Evolutionary conservation across 108 stramenopile genomes (phyloP).

Genomic region (Pseudonitzschia multiseries): DNA sequence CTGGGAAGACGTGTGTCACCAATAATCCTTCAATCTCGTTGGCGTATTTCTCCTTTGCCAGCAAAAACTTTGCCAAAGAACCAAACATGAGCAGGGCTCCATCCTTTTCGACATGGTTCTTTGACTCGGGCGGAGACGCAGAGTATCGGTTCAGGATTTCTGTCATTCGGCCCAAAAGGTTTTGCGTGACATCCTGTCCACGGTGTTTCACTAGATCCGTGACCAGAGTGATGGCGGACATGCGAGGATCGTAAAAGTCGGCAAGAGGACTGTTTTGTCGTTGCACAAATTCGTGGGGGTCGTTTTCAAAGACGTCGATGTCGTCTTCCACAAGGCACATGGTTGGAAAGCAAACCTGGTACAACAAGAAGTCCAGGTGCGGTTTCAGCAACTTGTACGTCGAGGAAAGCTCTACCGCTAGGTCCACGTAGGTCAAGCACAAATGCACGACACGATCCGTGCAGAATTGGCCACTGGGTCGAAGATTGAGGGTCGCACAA

Average conservation of each 20-base stretch:
- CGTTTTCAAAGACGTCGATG: slow-evolving; percentile 90
- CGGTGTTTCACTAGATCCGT: slow-evolving; percentile 91
- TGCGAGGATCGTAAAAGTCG: slow-evolving; percentile 93
- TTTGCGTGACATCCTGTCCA: slow-evolving; percentile 88
- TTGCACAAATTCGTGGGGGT: slow-evolving; percentile 96
- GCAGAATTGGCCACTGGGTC: slow-evolving; percentile 88
- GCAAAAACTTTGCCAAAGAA: slow-evolving; percentile 73
- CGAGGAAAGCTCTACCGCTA: slow-evolving; percentile 88
- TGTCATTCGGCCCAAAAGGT: slow-evolving; percentile 76
- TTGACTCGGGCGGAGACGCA: slow-evolving; percentile 56
- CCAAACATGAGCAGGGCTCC: slow-evolving; percentile 90
- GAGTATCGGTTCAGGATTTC: slow-evolving; percentile 82
- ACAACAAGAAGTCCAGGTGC: slow-evolving; percentile 95
- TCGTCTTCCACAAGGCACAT: slow-evolving; percentile 89
- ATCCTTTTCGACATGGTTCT: slow-evolving; percentile 92
- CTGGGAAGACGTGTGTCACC: slow-evolving; percentile 90
- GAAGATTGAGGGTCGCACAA: slow-evolving; percentile 88
- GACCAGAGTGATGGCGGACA: slow-evolving; percentile 92
- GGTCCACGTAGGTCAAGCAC: slow-evolving; percentile 90
- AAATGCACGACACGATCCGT: slow-evolving; percentile 94
- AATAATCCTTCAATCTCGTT: slow-evolving; percentile 83
- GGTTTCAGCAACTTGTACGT: slow-evolving; percentile 98
- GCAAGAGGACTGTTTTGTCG: slow-evolving; percentile 91
- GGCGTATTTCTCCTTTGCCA: slow-evolving; percentile 82
- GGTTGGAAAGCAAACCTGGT: slow-evolving; percentile 94